Evolutionary conservation across 306 rosid genomes (phyloP), one percentile per base, ranked within the genome.

Genomic region (Canavalia gladiata): DNA sequence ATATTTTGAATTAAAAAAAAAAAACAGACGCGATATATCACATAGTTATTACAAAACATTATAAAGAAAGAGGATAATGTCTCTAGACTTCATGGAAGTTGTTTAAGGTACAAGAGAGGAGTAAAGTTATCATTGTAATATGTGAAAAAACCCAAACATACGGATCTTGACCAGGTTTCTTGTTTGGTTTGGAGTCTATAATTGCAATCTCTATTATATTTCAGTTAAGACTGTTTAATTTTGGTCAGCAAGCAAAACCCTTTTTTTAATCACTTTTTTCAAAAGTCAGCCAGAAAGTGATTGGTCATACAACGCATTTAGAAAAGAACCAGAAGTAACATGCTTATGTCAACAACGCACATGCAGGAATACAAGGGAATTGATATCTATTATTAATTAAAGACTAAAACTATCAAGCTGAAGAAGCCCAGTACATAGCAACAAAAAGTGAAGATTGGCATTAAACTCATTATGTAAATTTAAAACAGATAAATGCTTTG

Each of bases 321-420:
- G 60, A 49, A 71, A 57, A 47, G 79, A 39, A 35, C 41, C 28
- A 82, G 79, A 83, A 78, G 91, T 94, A 89, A 94, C 97, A 90
- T 91, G 98, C 88, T 72, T 80, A 77, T 76, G 90, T 85, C 93
- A 87, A 90, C 94, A 85, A 35, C 81, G 83, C 97, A 90, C 89
- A 95, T 92, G 95, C 89, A 51, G 62, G 82, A 78, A 86, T 71
- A 73, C 84, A 75, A 76, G 76, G 56, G 54, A 45, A 60, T 43
- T 74, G 39, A 35, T 55, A 47, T 81, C 25, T 80, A 0, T 74
- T 72, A 39, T 80, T 68, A 64, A 62, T 80, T 70, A 76, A 72
- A 63, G 39, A 55, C 45, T 29, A 41, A 77, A 76, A 67, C 79
- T 33, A 66, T 28, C 60, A 81, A 59, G 28, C 2, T 47, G 46